Percentiles rank a stretch among this genome's conserved stretches.
Conservation (phyloP, 1,284 basidiomycete genomes). For the Boletellus sp. region DNA sequence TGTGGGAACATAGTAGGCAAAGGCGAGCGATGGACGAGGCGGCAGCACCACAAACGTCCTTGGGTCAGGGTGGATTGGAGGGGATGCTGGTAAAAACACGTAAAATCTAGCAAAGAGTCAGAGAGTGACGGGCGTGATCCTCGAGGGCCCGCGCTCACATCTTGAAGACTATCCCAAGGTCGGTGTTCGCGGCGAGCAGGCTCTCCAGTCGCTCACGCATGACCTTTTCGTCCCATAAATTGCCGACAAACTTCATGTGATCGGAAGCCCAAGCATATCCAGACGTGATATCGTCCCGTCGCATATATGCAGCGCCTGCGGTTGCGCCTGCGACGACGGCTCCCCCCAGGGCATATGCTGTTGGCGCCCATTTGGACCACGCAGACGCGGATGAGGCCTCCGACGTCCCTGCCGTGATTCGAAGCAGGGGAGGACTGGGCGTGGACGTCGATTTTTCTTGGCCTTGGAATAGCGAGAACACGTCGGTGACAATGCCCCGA, state of each 20-base stretch:
- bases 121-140: background rate
- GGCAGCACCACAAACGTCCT: constrained; percentile 81
- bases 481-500: constrained; percentile 52
- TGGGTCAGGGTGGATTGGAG: constrained; percentile 46
- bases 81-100: constrained; percentile 64
- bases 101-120: constrained; percentile 59
- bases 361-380: constrained; percentile 64
- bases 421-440: constrained; percentile 25
- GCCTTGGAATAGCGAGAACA: constrained; percentile 49
- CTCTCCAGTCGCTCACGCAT: constrained; percentile 62
- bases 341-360: constrained; percentile 64
- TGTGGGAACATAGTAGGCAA: constrained; percentile 57
- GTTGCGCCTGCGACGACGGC: constrained; percentile 78
- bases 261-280: constrained; percentile 80
- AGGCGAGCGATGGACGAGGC: constrained; percentile 46
- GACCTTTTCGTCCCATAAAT: constrained; percentile 77
- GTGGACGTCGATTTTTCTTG: constrained; percentile 36
- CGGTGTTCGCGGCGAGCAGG: constrained; percentile 56
- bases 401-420: constrained; percentile 27
- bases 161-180: constrained; percentile 67
- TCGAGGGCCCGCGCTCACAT: constrained; percentile 51
- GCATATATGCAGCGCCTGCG: constrained; percentile 80
- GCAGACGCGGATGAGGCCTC: constrained; percentile 22
- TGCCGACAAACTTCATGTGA: constrained; percentile 88
- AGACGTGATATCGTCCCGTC: constrained; percentile 65